phyloP scores from a whole-genome alignment of 202 grass and related monocot genomes.

The Panicum virgatum region DNA sequence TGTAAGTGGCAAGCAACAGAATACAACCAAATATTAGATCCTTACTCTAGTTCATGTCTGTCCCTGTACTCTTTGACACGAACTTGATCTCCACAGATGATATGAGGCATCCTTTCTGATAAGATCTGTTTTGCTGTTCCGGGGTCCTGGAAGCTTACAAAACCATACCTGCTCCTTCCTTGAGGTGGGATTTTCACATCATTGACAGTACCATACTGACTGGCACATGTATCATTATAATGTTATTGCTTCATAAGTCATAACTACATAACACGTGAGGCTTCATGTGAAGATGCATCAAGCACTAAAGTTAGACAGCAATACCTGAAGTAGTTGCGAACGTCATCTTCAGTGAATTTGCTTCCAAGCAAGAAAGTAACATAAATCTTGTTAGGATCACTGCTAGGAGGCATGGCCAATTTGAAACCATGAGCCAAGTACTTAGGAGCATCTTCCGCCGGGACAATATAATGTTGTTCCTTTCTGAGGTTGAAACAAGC shows the following conservation, averaged over 20 bases:
- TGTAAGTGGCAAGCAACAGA: constrained; percentile 13
- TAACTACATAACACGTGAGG: not conserved
- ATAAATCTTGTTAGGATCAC: constrained; percentile 56
- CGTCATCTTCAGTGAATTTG: constrained; percentile 53
- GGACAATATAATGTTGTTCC: constrained; percentile 42
- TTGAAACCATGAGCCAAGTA: constrained; percentile 38
- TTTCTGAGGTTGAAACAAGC: constrained; percentile 43
- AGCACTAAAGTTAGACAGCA: constrained; percentile 4
- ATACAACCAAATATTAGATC: not conserved
- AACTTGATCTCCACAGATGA: constrained; percentile 52
- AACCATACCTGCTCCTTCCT: constrained; percentile 50
- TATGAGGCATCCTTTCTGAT: constrained; percentile 48
- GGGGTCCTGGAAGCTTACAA: constrained; percentile 65
- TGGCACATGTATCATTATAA: constrained; percentile 34
- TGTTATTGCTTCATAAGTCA: constrained; percentile 21
- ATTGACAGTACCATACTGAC: constrained; percentile 51
- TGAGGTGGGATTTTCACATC: constrained; percentile 60
- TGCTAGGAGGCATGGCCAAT: not conserved
- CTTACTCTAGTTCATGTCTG: constrained; percentile 47
- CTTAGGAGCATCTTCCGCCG: constrained; percentile 48
- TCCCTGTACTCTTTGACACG: constrained; percentile 49
- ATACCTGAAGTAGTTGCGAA: constrained; percentile 67
- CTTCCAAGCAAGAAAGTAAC: constrained; percentile 55
- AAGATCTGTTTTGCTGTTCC: constrained; percentile 53
- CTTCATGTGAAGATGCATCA: constrained; percentile 23